Evolutionary conservation across 768 basidiomycete genomes (phyloP), one percentile per base, ranked within the genome.

Genomic region (Lentinula edodes): DNA sequence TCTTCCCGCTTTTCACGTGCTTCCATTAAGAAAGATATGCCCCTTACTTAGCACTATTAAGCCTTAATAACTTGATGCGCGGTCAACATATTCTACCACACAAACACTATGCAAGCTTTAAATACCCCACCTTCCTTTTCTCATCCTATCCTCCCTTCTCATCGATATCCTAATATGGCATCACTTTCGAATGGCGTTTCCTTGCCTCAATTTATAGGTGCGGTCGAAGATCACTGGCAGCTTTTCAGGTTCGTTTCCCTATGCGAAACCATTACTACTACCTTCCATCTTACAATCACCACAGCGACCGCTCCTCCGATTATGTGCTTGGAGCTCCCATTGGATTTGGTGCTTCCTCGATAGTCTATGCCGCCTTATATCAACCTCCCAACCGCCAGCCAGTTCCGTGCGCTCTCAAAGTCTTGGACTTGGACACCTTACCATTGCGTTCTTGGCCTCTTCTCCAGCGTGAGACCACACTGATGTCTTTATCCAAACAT

Each of bases 401-500:
- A 5, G 77, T 82, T 38, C 80, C 88, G 16, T 91, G 90, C 67
- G 90, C 93, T 0, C 82, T 95, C 68, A 97, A 97, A 75, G 92
- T 97, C 50, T 81, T 95, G 46, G 91, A 95, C 70, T 84, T 95
- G 48, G 93, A 95, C 70, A 77, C 83, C 13, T 82, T 95, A 41
- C 86, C 89, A 0, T 88, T 80, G 0, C 80, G 80, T 45, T 84
- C 91, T 0, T 78, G 93, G n/a, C 76, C 81, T 7, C 84, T 91
- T 23, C 79, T 93, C 16, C 87, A 88, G 66, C 81, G 91, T 54
- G 93, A 96, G 74, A 95, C 94, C 0, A 90, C 91, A 52, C 80
- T 95, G 39, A 95, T 95, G 93, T 93, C 91, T 1, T 81, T 95
- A 5, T 90, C 87, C 10, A 95, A 95, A 67, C 93, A 95, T 63